Base-by-base conservation (phyloP, 2,329 filamentous ascomycete species). In the Ustulina deusta region DNA sequence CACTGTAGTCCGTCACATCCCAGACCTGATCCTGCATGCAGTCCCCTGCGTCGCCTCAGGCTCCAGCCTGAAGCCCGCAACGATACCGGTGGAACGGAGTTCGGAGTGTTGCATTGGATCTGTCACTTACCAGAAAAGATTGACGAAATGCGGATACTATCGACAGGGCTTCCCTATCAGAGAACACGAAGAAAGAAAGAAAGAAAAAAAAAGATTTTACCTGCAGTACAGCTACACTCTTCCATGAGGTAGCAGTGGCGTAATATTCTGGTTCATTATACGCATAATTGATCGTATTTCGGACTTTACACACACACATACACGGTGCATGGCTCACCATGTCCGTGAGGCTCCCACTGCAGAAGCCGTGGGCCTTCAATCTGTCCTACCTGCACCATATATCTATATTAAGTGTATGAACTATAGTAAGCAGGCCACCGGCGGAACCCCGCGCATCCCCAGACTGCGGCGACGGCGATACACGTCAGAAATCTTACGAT, bases 1-100 rank as follows among this genome's bases (percentile, higher is more conserved):
- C 40, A 69, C 67, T 69, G 64, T 67, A 25, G n/a, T n/a, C n/a
- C n/a, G n/a, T n/a, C n/a, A 7, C 9, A 15, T 60, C 32, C 48
- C 32, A 60, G 11, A 29, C 13, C 48, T 36, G 38, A 46, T 40
- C 32, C 58, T 65, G 48, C 54, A 62, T 55, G 52, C 46, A 55
- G 9, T 27, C 46, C 29, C 38, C 54, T 25, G 49, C 58, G 15
- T 46, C 46, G 34, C 57, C n/a, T 58, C 54, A 66, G 59, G 27
- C 59, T 63, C n/a, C n/a, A n/a, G 44, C 65, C 55, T 56, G 63
- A 49, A 52, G 60, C 49, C 54, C 56, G 29, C 62, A n/a, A 60
- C 56, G 46, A 57, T 44, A 63, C 52, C 61, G 61, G 63, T 60
- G 62, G 52, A 27, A 62, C 59, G 51, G 27, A 56, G 38, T 58